Percentiles rank a stretch among this genome's conserved stretches.
These are phyloP conservation scores for Jacaranda copaia DNA, from an alignment of 257 asterid genomes.

Conservation along the genomic window DNA sequence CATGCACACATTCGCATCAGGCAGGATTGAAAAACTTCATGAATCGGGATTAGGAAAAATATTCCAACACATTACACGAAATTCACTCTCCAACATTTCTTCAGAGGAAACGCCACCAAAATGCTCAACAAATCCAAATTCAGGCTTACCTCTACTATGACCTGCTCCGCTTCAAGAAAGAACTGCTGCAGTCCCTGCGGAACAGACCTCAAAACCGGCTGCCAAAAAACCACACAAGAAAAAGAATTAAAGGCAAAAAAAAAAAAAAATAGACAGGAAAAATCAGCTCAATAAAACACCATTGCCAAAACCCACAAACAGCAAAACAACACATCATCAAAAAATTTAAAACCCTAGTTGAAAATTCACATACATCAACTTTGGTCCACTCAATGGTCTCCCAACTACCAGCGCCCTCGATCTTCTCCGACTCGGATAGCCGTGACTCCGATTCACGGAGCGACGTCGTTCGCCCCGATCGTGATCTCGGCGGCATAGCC, in stretches of 20 bases:
- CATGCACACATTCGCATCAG: constrained; percentile 21
- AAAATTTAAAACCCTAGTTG: constrained; percentile 41
- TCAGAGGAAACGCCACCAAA: background rate
- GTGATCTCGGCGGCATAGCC: constrained; percentile 66
- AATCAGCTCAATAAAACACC: constrained; percentile 15
- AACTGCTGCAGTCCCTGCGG: constrained; percentile 68
- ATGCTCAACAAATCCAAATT: constrained; percentile 17
- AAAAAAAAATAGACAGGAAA: background rate
- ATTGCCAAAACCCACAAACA: constrained; percentile 12
- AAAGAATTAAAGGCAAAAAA: background rate
- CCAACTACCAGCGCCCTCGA: constrained; percentile 89
- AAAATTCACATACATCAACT: constrained; percentile 61
- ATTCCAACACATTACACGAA: constrained; percentile 11
- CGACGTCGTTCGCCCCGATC: constrained; percentile 68
- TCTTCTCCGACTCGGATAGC: constrained; percentile 68
- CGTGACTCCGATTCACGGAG: constrained; percentile 62
- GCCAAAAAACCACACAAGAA: constrained; percentile 20
- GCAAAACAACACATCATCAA: background rate
- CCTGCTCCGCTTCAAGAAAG: constrained; percentile 71
- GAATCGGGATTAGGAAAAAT: constrained; percentile 10
- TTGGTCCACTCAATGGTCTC: constrained; percentile 97
- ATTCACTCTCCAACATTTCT: background rate
- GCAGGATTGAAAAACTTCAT: constrained; percentile 7
- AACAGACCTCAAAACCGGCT: constrained; percentile 77
- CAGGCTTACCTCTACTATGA: constrained; percentile 71